phyloP scores from a whole-genome alignment of 176 grass and related monocot species.

The Pharus latifolius region DNA sequence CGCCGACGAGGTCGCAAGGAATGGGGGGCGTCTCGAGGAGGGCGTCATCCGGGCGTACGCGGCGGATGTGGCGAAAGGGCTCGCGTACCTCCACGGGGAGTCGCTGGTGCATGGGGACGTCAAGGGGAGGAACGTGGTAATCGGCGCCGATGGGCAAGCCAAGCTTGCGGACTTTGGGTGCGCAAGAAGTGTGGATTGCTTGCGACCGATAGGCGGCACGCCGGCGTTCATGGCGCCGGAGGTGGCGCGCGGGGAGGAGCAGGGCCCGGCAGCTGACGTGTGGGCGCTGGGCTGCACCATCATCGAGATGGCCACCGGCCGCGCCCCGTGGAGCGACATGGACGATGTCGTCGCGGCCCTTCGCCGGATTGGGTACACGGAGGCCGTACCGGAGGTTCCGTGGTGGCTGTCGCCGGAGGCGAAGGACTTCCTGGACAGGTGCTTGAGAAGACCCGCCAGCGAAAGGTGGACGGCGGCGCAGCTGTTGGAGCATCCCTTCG shows the following conservation, averaged over 20 bases:
- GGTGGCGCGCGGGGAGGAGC: conserved; percentile 73
- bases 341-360: conserved; percentile 36
- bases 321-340: conserved; percentile 33
- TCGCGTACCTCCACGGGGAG: conserved; percentile 59
- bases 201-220: conserved; percentile 41
- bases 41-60: conserved; percentile 20
- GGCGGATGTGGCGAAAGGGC: conserved; percentile 40
- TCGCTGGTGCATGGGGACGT: conserved; percentile 60
- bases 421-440: conserved; percentile 65
- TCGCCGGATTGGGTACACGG: conserved; percentile 60
- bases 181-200: neutral
- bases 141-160: conserved; percentile 47
- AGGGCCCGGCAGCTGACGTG: conserved; percentile 54
- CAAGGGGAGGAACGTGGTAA: conserved; percentile 65
- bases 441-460: conserved; percentile 35
- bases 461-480: conserved; percentile 56
- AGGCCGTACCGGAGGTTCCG: conserved; percentile 38
- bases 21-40: conserved; percentile 38
- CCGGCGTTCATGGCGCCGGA: conserved; percentile 95
- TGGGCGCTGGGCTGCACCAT: conserved; percentile 75
- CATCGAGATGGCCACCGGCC: conserved; percentile 73
- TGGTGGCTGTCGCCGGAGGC: conserved; percentile 45
- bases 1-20: conserved; percentile 35
- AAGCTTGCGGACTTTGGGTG: conserved; percentile 87
- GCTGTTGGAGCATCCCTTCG: conserved; percentile 58